Base-by-base conservation (phyloP, 1,139 yeast genomes). In the Debaryomyces sp. region DNA sequence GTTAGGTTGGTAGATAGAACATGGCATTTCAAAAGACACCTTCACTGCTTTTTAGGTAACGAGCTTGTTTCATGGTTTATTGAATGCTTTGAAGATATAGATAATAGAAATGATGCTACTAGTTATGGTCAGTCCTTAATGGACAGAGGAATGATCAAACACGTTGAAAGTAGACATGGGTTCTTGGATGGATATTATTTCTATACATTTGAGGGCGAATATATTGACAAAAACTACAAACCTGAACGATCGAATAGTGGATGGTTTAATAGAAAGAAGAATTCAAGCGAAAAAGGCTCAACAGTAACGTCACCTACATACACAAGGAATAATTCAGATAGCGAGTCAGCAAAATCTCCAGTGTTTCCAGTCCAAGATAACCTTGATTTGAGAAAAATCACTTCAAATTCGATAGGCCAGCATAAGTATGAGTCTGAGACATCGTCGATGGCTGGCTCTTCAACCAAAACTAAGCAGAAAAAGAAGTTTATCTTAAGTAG, bases 161-260 rank as follows among this genome's bases (percentile, higher is more conserved):
- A 94, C 61, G 97, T 90, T 26, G 91, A 89, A 53, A 75, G 82
- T 42, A 78, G 94, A 39, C 98, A 94, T 61, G 83, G 87, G 1
- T 89, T 94, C 54, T 69, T 91, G 47, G 96, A 92, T 68, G 99
- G 99, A 0, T 92, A 94, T 62, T 94, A 91, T 63, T 92, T 92
- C 63, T 94, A 94, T 62, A 87, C 84, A 55, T 67, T 92, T 46
- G 79, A 79, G 35, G 81, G 80, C 1, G 86, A 85, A 39, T 87
- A 78, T 57, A 67, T 73, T 10, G 79, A 74, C 47, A 66, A 66
- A 42, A 57, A 68, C 12, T 61, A 62, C 35, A 63, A 58, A 23
- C 55, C 57, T 18, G 54, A 57, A 24, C 47, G 48, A 18, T 52
- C 50, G 10, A 54, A 54, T 29, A 45, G 55, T 7, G 45, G 70